Base-by-base conservation (phyloP, 345 rosid species). In the Lepidium aucheri region DNA sequence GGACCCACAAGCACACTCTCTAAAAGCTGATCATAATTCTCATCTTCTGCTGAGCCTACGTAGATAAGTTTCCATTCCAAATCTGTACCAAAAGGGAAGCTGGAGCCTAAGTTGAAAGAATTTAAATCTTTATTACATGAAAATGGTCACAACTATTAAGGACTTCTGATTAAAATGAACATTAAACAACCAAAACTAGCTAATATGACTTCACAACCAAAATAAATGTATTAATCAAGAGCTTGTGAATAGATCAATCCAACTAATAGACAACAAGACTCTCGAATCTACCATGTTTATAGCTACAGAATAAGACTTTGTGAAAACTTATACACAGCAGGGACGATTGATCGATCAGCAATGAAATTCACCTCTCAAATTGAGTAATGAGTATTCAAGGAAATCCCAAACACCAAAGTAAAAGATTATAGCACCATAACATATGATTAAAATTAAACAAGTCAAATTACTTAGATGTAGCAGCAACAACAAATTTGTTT, bases 1-100 rank as follows among this genome's bases (percentile, higher is more conserved):
- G 97, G 92, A 14, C 95, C 92, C 67, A 90, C 97, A 51, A 90
- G 90, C 50, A 90, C 91, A 64, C 97, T 87, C 72, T 90, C 95
- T 20, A 90, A 63, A 28, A 76, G 73, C 64, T 90, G 97, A 72
- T 90, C 97, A 60, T 79, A 90, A 7, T 90, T 85, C 68, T 90
- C 97, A 12, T 90, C 97, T 73, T 90, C 97, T 13, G 97, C 97
- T 55, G 97, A 90, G 35, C 97, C 97, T 14, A 90, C 97, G 8
- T 90, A 90, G 49, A 82, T 87, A 22, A 90, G 91, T 71, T 90
- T 90, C 97, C 97, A 90, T 64, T 90, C 97, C 79, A 90, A 72
- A 84, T 90, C 95, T 90, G 85, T 74, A 68, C 26, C 12, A 59
- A 9, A 49, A 33, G 36, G 11, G 47, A 74, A 45, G 39, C 5